These are phyloP conservation scores for Sugiyamaella qingdaonensis DNA, from an alignment of 805 yeast genomes.

Conservation along the genomic window DNA sequence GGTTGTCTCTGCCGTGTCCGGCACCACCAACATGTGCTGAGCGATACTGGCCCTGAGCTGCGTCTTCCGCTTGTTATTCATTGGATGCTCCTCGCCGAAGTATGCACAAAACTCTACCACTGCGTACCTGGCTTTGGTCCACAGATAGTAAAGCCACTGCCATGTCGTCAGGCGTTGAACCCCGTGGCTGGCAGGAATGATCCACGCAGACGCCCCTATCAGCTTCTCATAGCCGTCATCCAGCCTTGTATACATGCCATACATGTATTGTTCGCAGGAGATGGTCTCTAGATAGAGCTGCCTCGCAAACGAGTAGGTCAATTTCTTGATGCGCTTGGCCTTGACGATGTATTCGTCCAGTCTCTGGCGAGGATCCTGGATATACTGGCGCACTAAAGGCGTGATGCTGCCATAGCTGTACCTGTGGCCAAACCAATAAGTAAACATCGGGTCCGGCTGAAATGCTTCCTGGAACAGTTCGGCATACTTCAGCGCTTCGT, in stretches of 20 bases:
- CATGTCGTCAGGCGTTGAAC: conserved; percentile 2
- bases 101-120: conserved; percentile 2
- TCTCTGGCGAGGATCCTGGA: conserved; percentile 13
- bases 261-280: neutral
- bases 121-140: conserved; percentile 2
- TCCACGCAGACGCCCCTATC: conserved; percentile 14
- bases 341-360: conserved; percentile 6
- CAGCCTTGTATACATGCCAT: conserved; percentile 6
- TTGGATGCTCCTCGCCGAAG: conserved; percentile 12
- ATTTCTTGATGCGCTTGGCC: conserved; percentile 7
- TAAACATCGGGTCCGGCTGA: conserved; percentile 10
- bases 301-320: conserved; percentile 11
- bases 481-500: neutral
- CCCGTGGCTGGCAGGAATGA: conserved; percentile 5
- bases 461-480: conserved; percentile 13
- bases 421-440: conserved; percentile 11
- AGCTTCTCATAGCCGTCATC: conserved; percentile 4
- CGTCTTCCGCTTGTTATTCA: conserved; percentile 8
- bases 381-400: conserved; percentile 2
- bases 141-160: conserved; percentile 1
- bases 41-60: neutral
- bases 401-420: conserved; percentile 6
- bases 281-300: neutral
- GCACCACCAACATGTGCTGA: neutral
- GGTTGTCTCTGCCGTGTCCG: conserved; percentile 6